phyloP scores from a whole-genome alignment of 2,329 filamentous ascomycete genomes.

The Septoria linicola region DNA sequence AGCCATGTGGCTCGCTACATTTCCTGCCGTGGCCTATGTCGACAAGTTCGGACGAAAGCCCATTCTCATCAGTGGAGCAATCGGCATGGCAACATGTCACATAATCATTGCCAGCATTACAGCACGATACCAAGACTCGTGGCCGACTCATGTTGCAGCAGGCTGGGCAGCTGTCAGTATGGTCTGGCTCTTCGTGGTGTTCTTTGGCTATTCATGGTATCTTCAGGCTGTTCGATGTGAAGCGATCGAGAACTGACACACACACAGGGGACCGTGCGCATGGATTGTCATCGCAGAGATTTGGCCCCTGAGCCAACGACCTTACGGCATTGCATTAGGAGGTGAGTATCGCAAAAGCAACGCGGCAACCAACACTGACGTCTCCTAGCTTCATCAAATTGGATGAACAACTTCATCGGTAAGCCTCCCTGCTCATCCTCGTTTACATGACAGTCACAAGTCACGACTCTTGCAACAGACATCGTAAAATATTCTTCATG shows the following conservation, averaged over 20 bases:
- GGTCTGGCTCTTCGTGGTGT: constrained; percentile 72
- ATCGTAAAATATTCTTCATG: too few relatives aligned
- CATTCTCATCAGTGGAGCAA: constrained; percentile 40
- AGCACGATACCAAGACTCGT: constrained; percentile 61
- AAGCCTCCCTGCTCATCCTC: too few relatives aligned
- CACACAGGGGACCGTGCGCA: constrained; percentile 64
- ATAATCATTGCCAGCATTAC: constrained; percentile 58
- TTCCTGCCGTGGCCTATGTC: constrained; percentile 64
- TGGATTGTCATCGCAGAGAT: constrained; percentile 71
- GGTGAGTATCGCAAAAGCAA: too few relatives aligned
- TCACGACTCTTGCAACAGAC: too few relatives aligned
- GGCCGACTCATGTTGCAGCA: constrained; percentile 57
- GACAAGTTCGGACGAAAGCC: constrained; percentile 53
- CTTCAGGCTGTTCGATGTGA: too few relatives aligned
- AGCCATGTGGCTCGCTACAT: constrained; percentile 66
- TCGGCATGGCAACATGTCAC: constrained; percentile 50
- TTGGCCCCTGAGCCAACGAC: constrained; percentile 67
- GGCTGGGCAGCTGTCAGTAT: constrained; percentile 69
- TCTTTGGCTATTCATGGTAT: constrained; percentile 68
- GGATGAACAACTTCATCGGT: constrained; percentile 58
- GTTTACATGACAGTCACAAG: too few relatives aligned
- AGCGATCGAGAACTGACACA: too few relatives aligned
- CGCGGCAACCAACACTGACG: too few relatives aligned
- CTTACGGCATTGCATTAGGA: constrained; percentile 71
- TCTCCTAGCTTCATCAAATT: constrained; percentile 50